These are phyloP conservation scores for Pleurotus salmoneostramineus DNA, from an alignment of 768 basidiomycete genomes.

Conservation along the genomic window DNA sequence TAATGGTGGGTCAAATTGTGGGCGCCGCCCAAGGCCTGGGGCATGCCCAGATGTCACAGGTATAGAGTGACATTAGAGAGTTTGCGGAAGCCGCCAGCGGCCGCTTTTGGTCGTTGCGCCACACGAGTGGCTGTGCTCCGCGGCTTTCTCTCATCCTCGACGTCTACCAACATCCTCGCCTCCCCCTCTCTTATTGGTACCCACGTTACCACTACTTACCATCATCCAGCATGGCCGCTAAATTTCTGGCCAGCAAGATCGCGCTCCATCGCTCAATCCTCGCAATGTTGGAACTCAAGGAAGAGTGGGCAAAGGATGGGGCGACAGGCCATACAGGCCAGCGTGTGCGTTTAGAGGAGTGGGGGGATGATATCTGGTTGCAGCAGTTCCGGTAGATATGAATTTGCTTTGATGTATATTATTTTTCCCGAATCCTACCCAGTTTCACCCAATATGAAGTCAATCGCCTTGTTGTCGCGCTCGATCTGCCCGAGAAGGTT, in stretches of 20 bases:
- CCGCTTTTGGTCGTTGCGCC: not conserved
- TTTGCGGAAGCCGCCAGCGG: not conserved
- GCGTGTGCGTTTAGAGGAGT: not conserved
- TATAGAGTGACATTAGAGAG: not conserved
- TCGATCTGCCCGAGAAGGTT: slow-evolving; percentile 7
- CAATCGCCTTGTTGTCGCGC: slow-evolving; percentile 1
- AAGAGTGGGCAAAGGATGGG: not conserved
- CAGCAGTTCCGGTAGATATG: not conserved
- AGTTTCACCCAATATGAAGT: slow-evolving; percentile 2
- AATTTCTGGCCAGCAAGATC: slow-evolving; percentile 1
- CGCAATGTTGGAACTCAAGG: not conserved
- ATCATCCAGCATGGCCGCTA: not conserved
- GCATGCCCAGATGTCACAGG: too few species aligned
- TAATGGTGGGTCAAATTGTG: too few species aligned
- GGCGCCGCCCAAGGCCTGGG: too few species aligned
- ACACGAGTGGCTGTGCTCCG: not conserved
- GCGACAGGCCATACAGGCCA: not conserved
- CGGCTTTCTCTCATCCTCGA: not conserved
- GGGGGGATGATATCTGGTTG: slow-evolving; percentile 1
- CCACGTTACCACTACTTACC: not conserved
- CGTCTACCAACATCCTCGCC: not conserved
- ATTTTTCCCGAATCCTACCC: not conserved
- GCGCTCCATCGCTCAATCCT: not conserved
- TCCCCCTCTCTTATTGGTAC: not conserved
- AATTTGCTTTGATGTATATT: not conserved